These are phyloP conservation scores for Aspergillus biplanus DNA, from an alignment of 495 filamentous ascomycete genomes.

Conservation along the genomic window DNA sequence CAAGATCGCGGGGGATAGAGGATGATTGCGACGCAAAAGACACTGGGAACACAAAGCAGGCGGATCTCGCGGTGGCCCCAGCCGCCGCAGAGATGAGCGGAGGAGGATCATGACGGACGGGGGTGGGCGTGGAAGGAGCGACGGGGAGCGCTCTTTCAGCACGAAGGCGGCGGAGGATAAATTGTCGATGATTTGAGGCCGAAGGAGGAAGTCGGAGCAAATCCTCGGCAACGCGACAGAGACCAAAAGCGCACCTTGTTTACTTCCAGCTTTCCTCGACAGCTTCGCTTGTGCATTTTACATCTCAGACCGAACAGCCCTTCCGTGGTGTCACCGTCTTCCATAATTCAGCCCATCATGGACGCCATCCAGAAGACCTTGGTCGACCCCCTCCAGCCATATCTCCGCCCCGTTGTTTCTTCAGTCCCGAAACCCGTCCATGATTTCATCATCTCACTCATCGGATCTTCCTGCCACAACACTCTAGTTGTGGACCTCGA, in stretches of 20 bases:
- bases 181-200: conserved; percentile 21
- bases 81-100: conserved; percentile 45
- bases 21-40: conserved; percentile 27
- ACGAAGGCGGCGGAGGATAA: background rate
- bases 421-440: conserved; percentile 78
- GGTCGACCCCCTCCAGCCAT: conserved; percentile 63
- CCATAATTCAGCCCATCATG: conserved; percentile 29
- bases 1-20: conserved; percentile 29
- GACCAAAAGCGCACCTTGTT: conserved; percentile 38
- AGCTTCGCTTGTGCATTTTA: background rate
- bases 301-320: background rate
- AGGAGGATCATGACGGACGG: conserved; percentile 47
- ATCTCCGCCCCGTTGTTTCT: conserved; percentile 75
- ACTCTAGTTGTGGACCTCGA: conserved; percentile 80
- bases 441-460: conserved; percentile 73
- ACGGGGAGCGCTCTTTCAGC: background rate
- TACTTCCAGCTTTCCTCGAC: background rate
- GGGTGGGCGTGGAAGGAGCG: background rate
- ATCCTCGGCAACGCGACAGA: conserved; percentile 36
- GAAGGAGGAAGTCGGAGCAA: conserved; percentile 26
- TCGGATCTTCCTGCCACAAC: conserved; percentile 84
- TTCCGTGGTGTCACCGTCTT: conserved; percentile 1
- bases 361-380: conserved; percentile 52
- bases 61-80: conserved; percentile 36
- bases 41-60: conserved; percentile 39